Evolutionary conservation across 1,139 yeast genomes (phyloP).

Genomic region (Yamadazyma sp.): DNA sequence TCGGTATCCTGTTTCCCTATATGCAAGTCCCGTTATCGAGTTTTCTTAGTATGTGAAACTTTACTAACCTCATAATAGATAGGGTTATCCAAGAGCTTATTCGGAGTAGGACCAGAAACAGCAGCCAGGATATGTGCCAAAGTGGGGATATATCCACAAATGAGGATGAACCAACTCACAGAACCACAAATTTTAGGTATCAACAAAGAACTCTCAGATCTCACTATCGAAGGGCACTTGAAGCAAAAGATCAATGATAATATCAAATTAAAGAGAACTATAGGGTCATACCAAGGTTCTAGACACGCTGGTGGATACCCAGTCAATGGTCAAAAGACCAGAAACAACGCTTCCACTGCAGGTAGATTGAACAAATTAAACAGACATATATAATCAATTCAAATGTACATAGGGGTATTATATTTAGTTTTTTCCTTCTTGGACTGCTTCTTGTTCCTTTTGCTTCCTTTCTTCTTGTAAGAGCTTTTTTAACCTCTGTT

Average conservation of each 20-base stretch:
- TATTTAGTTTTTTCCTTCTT: background rate
- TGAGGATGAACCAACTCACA: slow-evolving; percentile 90
- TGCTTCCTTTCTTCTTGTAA: slow-evolving; percentile 2
- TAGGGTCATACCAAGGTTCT: slow-evolving; percentile 84
- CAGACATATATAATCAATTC: slow-evolving; percentile 34
- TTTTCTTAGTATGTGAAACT: no score
- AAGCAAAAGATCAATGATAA: slow-evolving; percentile 76
- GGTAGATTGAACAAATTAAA: slow-evolving; percentile 77
- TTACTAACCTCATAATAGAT: slow-evolving; percentile 33
- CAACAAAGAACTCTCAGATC: slow-evolving; percentile 80
- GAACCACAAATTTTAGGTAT: slow-evolving; percentile 86
- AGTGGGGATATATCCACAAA: slow-evolving; percentile 86
- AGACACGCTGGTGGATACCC: slow-evolving; percentile 90
- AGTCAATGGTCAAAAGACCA: slow-evolving; percentile 91
- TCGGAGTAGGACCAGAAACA: slow-evolving; percentile 79
- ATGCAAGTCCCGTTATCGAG: background rate
- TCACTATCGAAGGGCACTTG: slow-evolving; percentile 85
- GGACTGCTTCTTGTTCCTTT: background rate
- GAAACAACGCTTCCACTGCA: slow-evolving; percentile 89
- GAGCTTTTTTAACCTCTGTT: slow-evolving; percentile 26
- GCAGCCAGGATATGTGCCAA: slow-evolving; percentile 81
- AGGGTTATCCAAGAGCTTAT: slow-evolving; percentile 78
- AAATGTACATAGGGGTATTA: slow-evolving; percentile 1
- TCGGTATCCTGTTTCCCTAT: no score
- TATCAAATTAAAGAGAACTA: slow-evolving; percentile 75